Evolutionary conservation across 148 eudicot genomes (phyloP).

Genomic region (Amaranthus hypochondriacus): DNA sequence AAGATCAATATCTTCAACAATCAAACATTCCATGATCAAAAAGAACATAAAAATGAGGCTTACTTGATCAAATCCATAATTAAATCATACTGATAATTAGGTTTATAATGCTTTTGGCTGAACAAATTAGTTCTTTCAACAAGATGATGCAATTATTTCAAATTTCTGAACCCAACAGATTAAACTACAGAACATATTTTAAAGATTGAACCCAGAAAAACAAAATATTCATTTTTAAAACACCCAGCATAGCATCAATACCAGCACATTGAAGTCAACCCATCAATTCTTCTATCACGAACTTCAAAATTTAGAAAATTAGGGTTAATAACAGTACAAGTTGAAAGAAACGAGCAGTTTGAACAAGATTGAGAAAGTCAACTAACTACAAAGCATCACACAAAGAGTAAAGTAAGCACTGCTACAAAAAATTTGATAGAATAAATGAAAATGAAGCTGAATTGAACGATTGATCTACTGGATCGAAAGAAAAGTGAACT

Average conservation of each 20-base stretch:
- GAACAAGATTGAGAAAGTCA: background rate
- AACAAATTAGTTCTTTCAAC: too few species aligned
- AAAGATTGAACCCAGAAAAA: too few species aligned
- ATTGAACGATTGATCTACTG: background rate
- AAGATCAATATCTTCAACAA: background rate
- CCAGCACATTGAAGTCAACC: too few species aligned
- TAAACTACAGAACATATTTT: background rate
- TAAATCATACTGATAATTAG: background rate
- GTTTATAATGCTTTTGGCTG: background rate
- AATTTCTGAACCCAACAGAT: too few species aligned
- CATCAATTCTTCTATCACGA: background rate
- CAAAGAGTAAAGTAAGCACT: too few species aligned
- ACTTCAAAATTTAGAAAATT: background rate
- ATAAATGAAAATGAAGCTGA: background rate
- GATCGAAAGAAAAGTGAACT: constrained; percentile 14
- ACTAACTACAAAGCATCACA: background rate
- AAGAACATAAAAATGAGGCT: background rate
- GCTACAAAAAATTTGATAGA: too few species aligned
- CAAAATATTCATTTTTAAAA: too few species aligned
- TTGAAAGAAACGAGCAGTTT: background rate
- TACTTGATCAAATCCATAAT: background rate
- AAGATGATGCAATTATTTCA: too few species aligned
- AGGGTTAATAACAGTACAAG: too few species aligned
- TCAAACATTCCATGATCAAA: background rate
- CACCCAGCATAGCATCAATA: too few species aligned